phyloP scores from a whole-genome alignment of 179 eudicot species.

The Amaranthus tricolor region DNA sequence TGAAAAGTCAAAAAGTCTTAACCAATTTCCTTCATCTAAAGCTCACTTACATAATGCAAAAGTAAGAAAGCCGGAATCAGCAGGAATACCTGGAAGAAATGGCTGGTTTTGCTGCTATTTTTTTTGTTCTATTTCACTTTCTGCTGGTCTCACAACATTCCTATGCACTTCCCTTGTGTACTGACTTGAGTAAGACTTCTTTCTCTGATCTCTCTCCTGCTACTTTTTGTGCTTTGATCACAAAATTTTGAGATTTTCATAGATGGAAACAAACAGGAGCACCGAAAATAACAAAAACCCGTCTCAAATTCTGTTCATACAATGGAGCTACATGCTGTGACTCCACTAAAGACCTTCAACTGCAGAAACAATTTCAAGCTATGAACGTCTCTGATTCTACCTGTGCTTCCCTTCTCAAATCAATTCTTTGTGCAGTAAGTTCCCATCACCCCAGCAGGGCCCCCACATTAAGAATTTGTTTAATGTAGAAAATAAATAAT shows the following conservation, averaged over 20 bases:
- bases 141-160: conserved; percentile 38
- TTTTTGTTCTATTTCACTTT: conserved; percentile 27
- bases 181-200: conserved; percentile 58
- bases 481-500: background rate
- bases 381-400: conserved; percentile 63
- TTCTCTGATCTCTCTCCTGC: too few relatives aligned
- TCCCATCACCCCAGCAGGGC: background rate
- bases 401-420: conserved; percentile 71
- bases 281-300: conserved; percentile 36
- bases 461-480: background rate
- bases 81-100: conserved; percentile 16
- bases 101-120: conserved; percentile 28
- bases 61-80: background rate
- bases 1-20: conserved; percentile 27
- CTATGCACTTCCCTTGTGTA: conserved; percentile 64
- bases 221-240: too few relatives aligned
- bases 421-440: conserved; percentile 80
- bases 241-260: background rate
- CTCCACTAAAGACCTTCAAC: conserved; percentile 45
- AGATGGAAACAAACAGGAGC: conserved; percentile 42
- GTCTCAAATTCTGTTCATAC: conserved; percentile 56
- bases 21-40: background rate
- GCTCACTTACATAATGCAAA: background rate
- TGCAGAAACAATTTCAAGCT: conserved; percentile 54
- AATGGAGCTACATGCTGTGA: conserved; percentile 71